phyloP scores from a whole-genome alignment of 2,329 filamentous ascomycete genomes.

The Scedosporium minutisporum region DNA sequence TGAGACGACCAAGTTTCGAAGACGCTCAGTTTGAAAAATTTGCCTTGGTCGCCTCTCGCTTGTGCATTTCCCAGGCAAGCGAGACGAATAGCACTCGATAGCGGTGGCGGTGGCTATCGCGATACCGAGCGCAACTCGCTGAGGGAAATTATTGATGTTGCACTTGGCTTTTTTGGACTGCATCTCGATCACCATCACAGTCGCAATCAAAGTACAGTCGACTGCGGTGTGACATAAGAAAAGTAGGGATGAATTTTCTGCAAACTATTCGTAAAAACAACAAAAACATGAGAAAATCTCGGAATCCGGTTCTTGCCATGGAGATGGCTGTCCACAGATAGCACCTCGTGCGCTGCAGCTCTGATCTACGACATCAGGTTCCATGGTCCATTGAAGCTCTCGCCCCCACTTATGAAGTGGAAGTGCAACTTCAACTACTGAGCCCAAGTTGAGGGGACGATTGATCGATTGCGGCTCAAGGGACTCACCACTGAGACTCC shows the following conservation, averaged over 20 bases:
- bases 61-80: not conserved
- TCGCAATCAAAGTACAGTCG: not conserved
- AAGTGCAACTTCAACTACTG: not conserved
- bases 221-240: not conserved
- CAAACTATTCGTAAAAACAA: not conserved
- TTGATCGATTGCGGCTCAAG: not conserved
- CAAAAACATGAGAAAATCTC: not conserved
- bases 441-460: not conserved
- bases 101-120: not conserved
- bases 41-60: not conserved
- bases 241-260: not conserved
- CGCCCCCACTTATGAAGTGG: not conserved
- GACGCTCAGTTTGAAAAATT: not conserved
- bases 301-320: not conserved
- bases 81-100: not conserved
- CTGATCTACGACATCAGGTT: not conserved
- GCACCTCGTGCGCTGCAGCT: not conserved
- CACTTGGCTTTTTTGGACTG: not conserved
- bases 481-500: too few relatives aligned
- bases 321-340: not conserved
- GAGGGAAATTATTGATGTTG: not conserved
- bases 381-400: not conserved
- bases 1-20: not conserved
- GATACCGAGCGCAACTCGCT: not conserved
- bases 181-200: not conserved